Percentiles rank a stretch among this genome's conserved stretches.
phyloP scores from a whole-genome alignment of 176 grass and related monocot species.

The Stipa capillata region DNA sequence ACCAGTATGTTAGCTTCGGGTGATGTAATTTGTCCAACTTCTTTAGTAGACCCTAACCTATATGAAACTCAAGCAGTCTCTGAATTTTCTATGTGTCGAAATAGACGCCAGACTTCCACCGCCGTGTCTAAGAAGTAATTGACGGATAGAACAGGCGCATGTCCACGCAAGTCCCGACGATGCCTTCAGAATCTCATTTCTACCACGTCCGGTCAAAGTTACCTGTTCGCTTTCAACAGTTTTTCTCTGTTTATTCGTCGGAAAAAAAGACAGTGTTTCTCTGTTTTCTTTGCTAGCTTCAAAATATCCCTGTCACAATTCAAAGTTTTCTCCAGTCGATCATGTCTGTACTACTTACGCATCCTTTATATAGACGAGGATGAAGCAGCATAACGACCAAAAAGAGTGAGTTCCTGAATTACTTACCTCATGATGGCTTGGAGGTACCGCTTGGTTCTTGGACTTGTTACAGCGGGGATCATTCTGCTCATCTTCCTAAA shows the following conservation, averaged over 20 bases:
- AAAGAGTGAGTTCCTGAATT: not conserved
- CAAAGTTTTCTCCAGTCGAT: not conserved
- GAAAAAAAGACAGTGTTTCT: too few relatives aligned
- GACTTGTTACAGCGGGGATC: not conserved
- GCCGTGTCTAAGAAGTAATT: not conserved
- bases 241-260: too few relatives aligned
- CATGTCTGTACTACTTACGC: not conserved
- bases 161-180: not conserved
- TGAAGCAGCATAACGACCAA: not conserved
- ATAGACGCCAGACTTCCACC: too few relatives aligned
- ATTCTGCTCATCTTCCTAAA: not conserved
- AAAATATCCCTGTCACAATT: not conserved
- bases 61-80: too few relatives aligned
- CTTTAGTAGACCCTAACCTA: not conserved
- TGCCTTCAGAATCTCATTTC: not conserved
- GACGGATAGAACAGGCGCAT: not conserved
- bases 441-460: not conserved
- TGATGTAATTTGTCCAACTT: not conserved
- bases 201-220: not conserved
- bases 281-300: not conserved
- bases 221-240: not conserved
- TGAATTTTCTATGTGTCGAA: too few relatives aligned
- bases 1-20: too few relatives aligned
- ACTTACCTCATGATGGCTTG: not conserved
- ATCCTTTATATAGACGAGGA: not conserved